These are phyloP conservation scores for Dactylellina leptospora DNA, from an alignment of 2,329 filamentous ascomycete species.

Conservation along the genomic window DNA sequence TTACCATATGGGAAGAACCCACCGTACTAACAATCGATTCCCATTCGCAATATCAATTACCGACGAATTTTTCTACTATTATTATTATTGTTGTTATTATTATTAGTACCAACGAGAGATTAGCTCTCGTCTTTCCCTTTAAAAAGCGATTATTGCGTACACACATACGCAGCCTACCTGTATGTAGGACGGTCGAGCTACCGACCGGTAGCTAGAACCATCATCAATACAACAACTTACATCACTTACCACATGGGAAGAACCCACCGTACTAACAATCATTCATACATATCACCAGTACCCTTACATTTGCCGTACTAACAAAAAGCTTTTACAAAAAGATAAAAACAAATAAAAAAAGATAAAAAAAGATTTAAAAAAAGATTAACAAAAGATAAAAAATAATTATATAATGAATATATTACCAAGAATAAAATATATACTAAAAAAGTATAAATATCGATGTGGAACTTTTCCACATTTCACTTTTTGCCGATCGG, in stretches of 20 bases:
- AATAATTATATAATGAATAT: neutral
- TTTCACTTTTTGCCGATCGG: neutral
- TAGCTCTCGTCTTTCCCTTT: too few species aligned
- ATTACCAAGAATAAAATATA: neutral
- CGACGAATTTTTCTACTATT: neutral
- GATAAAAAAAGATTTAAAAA: neutral
- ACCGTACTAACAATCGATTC: neutral
- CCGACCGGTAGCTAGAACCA: too few species aligned
- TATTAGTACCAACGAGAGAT: too few species aligned
- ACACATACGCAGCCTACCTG: too few species aligned
- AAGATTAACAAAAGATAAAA: neutral
- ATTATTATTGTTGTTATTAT: too few species aligned
- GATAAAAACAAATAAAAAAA: neutral
- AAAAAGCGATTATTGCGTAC: too few species aligned
- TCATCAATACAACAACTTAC: neutral
- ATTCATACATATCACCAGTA: neutral
- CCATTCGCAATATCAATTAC: neutral
- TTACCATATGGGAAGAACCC: neutral
- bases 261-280: too few species aligned
- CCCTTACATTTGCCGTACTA: neutral
- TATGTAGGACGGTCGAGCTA: too few species aligned
- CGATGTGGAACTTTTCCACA: neutral
- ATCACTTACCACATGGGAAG: neutral
- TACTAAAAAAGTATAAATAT: neutral
- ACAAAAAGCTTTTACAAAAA: neutral